Evolutionary conservation across 306 rosid genomes (phyloP).

Genomic region (Alnus glutinosa): DNA sequence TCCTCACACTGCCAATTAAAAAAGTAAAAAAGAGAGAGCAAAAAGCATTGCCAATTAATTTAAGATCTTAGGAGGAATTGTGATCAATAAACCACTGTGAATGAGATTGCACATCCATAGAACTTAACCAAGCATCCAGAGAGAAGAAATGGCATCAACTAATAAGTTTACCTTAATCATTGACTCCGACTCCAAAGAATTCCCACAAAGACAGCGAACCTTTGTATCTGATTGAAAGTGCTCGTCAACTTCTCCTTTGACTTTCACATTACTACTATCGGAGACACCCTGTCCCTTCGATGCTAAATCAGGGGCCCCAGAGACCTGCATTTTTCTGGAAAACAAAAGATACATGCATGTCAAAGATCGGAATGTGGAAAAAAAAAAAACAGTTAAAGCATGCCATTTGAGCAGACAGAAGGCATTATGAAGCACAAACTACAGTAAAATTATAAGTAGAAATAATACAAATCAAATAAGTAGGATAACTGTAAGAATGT

Average conservation of each 20-base stretch:
- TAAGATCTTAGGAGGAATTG: slow-evolving; percentile 12
- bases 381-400: background rate
- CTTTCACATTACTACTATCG: slow-evolving; percentile 76
- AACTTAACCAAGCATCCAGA: slow-evolving; percentile 17
- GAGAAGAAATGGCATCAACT: slow-evolving; percentile 13
- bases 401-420: background rate
- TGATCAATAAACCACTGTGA: slow-evolving; percentile 1
- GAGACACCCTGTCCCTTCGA: slow-evolving; percentile 80
- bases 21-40: slow-evolving; percentile 15
- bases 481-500: background rate
- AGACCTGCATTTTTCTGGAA: slow-evolving; percentile 90
- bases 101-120: slow-evolving; percentile 1
- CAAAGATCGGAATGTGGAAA: background rate
- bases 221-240: slow-evolving; percentile 63
- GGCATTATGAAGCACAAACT: background rate
- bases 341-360: slow-evolving; percentile 13
- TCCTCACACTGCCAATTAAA: slow-evolving; percentile 85
- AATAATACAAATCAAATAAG: background rate
- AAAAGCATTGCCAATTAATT: slow-evolving; percentile 13
- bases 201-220: slow-evolving; percentile 93
- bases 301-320: slow-evolving; percentile 92
- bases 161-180: slow-evolving; percentile 70
- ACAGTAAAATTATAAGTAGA: background rate
- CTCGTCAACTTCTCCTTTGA: slow-evolving; percentile 80
- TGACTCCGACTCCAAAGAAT: slow-evolving; percentile 70